Evolutionary conservation across 352 stramenopile genomes (phyloP), one percentile per base, ranked within the genome.

Genomic region (Globisporangium carolinianum): DNA sequence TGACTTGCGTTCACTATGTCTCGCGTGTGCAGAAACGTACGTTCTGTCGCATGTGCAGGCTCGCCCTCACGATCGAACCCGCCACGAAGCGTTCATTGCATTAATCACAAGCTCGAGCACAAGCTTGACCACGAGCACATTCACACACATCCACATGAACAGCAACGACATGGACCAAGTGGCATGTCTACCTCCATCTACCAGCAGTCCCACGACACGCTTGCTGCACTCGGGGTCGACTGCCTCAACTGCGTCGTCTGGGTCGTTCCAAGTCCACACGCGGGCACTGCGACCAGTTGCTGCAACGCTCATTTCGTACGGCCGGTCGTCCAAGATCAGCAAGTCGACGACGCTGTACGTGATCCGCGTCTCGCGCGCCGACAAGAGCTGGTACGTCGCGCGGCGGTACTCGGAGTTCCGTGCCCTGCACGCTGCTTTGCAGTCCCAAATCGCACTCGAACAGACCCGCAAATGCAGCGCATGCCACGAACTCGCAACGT

Each of bases 331-430:
- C 66, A 79, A 74, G 53, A 57, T 77, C 43, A 69, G 56, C 49
- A 69, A 72, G 58, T 60, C 61, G 50, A 79, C 78, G 52, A 91
- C 80, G 60, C 71, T 91, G 36, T 91, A 89, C 57, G 80, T 91
- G 36, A 75, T 91, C 41, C 80, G 76, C 37, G 80, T 87, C 52
- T 60, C 71, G 36, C 78, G 67, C 47, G 75, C 72, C 52, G 73
- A 76, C 12, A 47, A 65, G 46, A 66, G 85, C 63, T 91, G 80
- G 80, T 91, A 78, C 57, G 78, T 91, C 39, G 80, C 80, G 62
- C 76, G 81, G 43, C 80, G 80, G 47, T 91, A 86, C 66, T 89
- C 78, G 18, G 80, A 88, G 64, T 91, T 91, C 60, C 80, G 80
- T 37, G 67, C 66, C 43, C 65, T 90, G 43, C 65, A 88, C 56